Evolutionary conservation across 805 yeast species (phyloP).

Genomic region (Candida namnaoensis): DNA sequence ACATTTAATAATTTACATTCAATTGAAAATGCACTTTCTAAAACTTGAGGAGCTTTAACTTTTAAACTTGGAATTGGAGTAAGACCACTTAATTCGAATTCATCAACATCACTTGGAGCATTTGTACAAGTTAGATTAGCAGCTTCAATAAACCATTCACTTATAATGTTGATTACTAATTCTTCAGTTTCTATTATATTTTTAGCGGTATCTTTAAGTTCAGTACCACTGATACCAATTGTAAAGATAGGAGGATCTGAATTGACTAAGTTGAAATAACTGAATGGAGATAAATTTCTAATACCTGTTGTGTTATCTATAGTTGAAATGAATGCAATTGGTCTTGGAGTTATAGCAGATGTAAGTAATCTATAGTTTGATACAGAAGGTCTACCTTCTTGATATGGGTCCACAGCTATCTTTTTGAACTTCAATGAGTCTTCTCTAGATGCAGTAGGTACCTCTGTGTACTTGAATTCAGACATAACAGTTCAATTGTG

Average conservation of each 20-base stretch:
- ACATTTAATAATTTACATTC: slow-evolving; percentile 40
- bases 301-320: slow-evolving; percentile 28
- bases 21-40: slow-evolving; percentile 51
- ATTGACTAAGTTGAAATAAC: slow-evolving; percentile 38
- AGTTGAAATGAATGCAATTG: slow-evolving; percentile 51
- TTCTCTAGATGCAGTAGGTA: no score
- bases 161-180: slow-evolving; percentile 44
- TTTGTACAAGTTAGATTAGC: slow-evolving; percentile 41
- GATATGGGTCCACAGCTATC: slow-evolving; percentile 36
- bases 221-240: slow-evolving; percentile 33
- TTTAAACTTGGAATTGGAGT: slow-evolving; percentile 33
- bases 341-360: slow-evolving; percentile 51
- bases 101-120: slow-evolving; percentile 42
- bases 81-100: slow-evolving; percentile 48
- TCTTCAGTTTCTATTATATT: slow-evolving; percentile 45
- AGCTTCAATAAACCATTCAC: slow-evolving; percentile 61
- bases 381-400: slow-evolving; percentile 13
- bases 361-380: slow-evolving; percentile 42
- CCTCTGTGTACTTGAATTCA: no score
- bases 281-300: slow-evolving; percentile 51
- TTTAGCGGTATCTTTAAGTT: slow-evolving; percentile 38
- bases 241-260: slow-evolving; percentile 53
- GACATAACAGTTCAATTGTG: no score
- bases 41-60: slow-evolving; percentile 50
- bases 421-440: slow-evolving; percentile 22